Base-by-base conservation (phyloP, 2,329 filamentous ascomycete genomes). In the Cryphonectria parasitica region DNA sequence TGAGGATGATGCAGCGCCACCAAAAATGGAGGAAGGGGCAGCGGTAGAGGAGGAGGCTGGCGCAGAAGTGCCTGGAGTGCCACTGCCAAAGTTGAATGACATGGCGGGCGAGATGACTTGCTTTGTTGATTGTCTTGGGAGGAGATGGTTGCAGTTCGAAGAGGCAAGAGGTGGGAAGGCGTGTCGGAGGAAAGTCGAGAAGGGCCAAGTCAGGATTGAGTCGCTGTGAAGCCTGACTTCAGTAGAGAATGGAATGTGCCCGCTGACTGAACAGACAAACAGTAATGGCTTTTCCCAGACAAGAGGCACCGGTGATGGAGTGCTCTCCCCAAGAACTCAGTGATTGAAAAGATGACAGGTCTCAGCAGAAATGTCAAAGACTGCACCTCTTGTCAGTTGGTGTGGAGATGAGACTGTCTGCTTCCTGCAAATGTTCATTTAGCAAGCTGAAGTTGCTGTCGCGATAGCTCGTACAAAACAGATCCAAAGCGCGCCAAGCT, bases 21-120 rank as follows among this genome's bases (percentile, higher is more conserved):
- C 83, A 75, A 87, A 86, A 11, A 85, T 74, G 19, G 80, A 80
- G 7, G 80, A 75, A 64, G 84, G 80, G 28, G 82, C 77, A 13
- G 82, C 78, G 56, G 79, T 78, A 19, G 82, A 79, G n/a, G 80
- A 67, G 73, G 81, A 82, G 69, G 82, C 81, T 75, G 81, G 77
- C 31, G 76, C 78, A 76, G 66, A 79, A 77, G 78, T 75, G 74
- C 71, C 76, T 72, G 69, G 77, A 74, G 73, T 78, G 54, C 76
- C n/a, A 34, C 72, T 78, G 58, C 76, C 75, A 67, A 80, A 80
- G 63, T 66, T 67, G 69, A 76, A 75, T 19, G 74, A 54, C 64
- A 73, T 74, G 52, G 49, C 70, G 28, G 69, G 72, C 66, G 66
- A 69, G 36, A 15, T 39, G 22, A 7, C 31, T 22, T 43, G 22